Conservation (phyloP, 192 early-diverging fungal species). For the Podochytrium sp. region DNA sequence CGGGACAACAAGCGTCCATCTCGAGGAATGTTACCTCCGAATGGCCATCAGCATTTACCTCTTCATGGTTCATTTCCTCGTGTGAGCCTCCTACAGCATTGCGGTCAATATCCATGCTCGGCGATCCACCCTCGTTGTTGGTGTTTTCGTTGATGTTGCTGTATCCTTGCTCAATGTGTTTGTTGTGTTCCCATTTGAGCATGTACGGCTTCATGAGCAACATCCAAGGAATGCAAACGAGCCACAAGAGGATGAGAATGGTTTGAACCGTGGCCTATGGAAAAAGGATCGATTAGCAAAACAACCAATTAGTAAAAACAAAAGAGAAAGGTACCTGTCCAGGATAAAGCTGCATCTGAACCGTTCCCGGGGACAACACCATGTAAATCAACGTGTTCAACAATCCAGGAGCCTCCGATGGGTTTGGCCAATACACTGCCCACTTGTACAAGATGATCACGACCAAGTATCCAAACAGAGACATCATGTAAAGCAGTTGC, state of each 20-base stretch:
- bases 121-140: slow-evolving; percentile 5
- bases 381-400: slow-evolving; percentile 99
- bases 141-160: slow-evolving; percentile 45
- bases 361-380: slow-evolving; percentile 91
- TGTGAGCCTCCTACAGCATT: slow-evolving; percentile 25
- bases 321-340: slow-evolving; percentile 70
- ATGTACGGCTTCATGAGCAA: slow-evolving; percentile 89
- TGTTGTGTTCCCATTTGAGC: slow-evolving; percentile 76
- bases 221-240: slow-evolving; percentile 98
- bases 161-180: slow-evolving; percentile 64
- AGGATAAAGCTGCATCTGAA: slow-evolving; percentile 77
- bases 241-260: slow-evolving; percentile 77
- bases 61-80: slow-evolving; percentile 46
- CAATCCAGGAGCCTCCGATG: slow-evolving; percentile 79
- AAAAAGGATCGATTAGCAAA: neutral
- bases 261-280: slow-evolving; percentile 71
- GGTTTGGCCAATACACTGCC: slow-evolving; percentile 86
- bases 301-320: neutral
- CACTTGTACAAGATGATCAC: slow-evolving; percentile 95
- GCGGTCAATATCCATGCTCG: slow-evolving; percentile 26
- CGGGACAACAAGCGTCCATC: too few species aligned
- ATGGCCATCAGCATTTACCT: slow-evolving; percentile 33
- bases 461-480: slow-evolving; percentile 95
- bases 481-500: slow-evolving; percentile 90
- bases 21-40: slow-evolving; percentile 17